These are phyloP conservation scores for Globisporangium lucens DNA, from an alignment of 352 stramenopile genomes.

Conservation along the genomic window DNA sequence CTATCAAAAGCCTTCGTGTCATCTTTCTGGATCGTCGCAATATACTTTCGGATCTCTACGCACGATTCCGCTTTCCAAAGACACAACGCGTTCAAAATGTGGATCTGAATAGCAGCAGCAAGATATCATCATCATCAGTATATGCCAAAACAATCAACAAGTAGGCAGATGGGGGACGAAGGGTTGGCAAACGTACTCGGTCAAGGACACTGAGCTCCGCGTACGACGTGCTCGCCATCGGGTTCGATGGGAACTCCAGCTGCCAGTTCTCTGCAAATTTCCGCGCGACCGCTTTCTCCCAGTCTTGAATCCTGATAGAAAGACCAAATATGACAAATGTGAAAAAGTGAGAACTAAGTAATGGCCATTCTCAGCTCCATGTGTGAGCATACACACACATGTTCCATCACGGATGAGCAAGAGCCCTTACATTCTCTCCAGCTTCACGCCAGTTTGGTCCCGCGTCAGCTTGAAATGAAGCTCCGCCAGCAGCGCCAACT, in stretches of 20 bases:
- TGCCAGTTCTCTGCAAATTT: slow-evolving; percentile 82
- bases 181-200: slow-evolving; percentile 31
- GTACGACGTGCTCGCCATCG: slow-evolving; percentile 56
- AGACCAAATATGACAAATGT: not conserved
- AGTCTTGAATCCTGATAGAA: slow-evolving; percentile 67
- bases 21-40: slow-evolving; percentile 57
- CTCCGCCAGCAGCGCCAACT: slow-evolving; percentile 74
- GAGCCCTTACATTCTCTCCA: slow-evolving; percentile 67
- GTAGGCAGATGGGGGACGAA: not conserved
- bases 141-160: not conserved
- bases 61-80: slow-evolving; percentile 82
- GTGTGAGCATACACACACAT: not conserved
- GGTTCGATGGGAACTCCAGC: slow-evolving; percentile 60
- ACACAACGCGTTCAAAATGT: slow-evolving; percentile 78
- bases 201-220: slow-evolving; percentile 53
- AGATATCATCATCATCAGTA: not conserved
- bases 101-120: slow-evolving; percentile 33
- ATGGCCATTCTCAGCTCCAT: not conserved
- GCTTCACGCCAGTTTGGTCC: slow-evolving; percentile 69
- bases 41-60: slow-evolving; percentile 71
- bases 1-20: slow-evolving; percentile 50
- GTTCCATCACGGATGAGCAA: not conserved
- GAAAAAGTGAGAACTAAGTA: not conserved
- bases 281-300: slow-evolving; percentile 65
- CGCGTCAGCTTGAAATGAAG: slow-evolving; percentile 78